Evolutionary conservation across 768 basidiomycete species (phyloP).

Genomic region (Rhizopogon vesiculosus): DNA sequence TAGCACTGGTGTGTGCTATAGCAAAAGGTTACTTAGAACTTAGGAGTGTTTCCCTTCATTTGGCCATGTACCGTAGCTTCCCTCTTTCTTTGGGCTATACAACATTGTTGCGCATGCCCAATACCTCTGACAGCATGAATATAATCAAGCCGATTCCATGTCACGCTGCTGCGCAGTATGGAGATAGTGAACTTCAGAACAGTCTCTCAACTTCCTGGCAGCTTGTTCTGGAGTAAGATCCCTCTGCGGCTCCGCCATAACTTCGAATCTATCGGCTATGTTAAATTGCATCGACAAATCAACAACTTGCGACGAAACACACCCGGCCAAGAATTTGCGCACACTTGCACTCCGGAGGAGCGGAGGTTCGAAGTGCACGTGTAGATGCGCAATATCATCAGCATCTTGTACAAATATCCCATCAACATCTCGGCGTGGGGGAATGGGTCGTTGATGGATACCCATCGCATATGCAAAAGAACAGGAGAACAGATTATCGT

Average conservation of each 20-base stretch:
- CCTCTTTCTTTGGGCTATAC: too few relatives aligned
- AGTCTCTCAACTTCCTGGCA: conserved; percentile 54
- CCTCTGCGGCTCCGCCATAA: conserved; percentile 88
- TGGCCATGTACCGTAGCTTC: too few relatives aligned
- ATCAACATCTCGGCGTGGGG: conserved; percentile 29
- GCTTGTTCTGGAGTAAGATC: conserved; percentile 90
- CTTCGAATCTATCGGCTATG: conserved; percentile 58
- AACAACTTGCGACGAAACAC: conserved; percentile 18
- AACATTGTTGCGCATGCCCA: not conserved
- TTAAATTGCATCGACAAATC: conserved; percentile 1
- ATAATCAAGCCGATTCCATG: too few relatives aligned
- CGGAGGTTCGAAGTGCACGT: conserved; percentile 85
- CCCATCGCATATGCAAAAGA: conserved; percentile 96
- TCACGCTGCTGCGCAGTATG: conserved; percentile 3
- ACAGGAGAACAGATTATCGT: conserved; percentile 78
- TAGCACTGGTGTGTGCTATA: conserved; percentile 5
- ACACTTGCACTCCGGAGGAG: conserved; percentile 77
- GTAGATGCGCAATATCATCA: conserved; percentile 68
- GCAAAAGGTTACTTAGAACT: too few relatives aligned
- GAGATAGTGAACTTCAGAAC: conserved; percentile 60
- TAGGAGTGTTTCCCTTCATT: too few relatives aligned
- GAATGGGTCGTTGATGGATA: conserved; percentile 78
- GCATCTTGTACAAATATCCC: conserved; percentile 29
- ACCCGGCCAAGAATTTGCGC: conserved; percentile 90
- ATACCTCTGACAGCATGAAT: too few relatives aligned